Evolutionary conservation across 2,329 filamentous ascomycete genomes (phyloP), one percentile per base, ranked within the genome.

Genomic region (Fusarium sp.): DNA sequence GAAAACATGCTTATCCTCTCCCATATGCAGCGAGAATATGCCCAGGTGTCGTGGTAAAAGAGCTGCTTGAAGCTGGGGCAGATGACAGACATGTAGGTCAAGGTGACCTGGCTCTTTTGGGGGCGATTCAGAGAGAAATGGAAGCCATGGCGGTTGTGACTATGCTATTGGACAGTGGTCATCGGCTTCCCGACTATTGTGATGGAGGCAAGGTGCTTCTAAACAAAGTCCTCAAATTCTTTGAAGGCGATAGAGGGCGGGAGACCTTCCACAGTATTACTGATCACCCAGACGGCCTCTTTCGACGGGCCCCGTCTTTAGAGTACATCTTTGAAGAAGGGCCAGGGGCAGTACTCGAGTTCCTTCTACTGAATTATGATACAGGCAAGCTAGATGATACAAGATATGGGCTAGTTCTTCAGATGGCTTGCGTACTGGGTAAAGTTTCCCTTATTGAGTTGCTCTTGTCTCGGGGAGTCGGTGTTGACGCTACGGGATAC

Each of bases 291-390:
- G 47, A 60, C 6, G 47, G 47, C 14, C 36, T 42, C 30, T 70
- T 70, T 24, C 8, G 16, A 26, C 7, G 18, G n/a, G 15, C 42
- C 12, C 39, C 38, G 45, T 22, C 57, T 7, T 45, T 71, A 35
- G 54, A 56, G 24, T 55, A 60, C 3, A 62, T 63, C 20, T 71
- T 71, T 16, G 33, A 60, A 45, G 12, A 56, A 20, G 66, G 69
- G 3, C 42, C 69, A 35, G 57, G 47, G 20, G 57, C 20, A 20
- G 20, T 55, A 22, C 35, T 55, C 31, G 47, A 55, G 11, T 28
- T 60, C 5, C n/a, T 60, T 26, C 12, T 60, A 9, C 36, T 9
- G 11, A 22, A 35, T 11, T 60, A 60, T 22, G 35, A 55, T 7
- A 54, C 47, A 33, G 30, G 57, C 9, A 26, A 54, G 6, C 22